Evolutionary conservation across 2,329 filamentous ascomycete species (phyloP), one percentile per base, ranked within the genome.

Genomic region (Penicillium sp.): DNA sequence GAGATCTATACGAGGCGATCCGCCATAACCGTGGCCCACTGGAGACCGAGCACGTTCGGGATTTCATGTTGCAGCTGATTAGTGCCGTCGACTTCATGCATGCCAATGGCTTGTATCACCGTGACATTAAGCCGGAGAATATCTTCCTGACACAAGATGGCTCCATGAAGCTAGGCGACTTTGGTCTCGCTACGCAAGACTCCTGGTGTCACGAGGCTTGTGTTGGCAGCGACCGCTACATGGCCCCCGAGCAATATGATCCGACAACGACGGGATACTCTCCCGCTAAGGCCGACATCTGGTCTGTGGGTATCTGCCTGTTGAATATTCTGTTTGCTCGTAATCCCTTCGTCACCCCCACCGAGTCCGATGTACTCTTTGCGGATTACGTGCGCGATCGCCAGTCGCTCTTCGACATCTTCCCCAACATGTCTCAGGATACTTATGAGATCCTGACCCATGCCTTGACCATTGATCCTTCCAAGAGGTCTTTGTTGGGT

Each of bases 111-210:
- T 85, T 97, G 71, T 97, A 92, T 74, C 94, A 99, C 72, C 90
- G 94, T 59, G 94, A 99, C 75, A 97, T 99, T 84, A 99, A 99
- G 80, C 94, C 94, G 0, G 94, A 99, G 82, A 99, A 99, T 81
- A 96, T 99, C 75, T 97, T 99, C 74, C 82, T 99, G 61, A 89
- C 87, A 57, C 85, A 92, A 58, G 85, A 88, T 64, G 93, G 93
- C 52, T 83, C 88, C 38, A 89, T 97, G 89, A 99, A 99, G 79
- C 86, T 99, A 35, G 94, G 94, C 69, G 94, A 99, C 75, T 96
- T 97, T 72, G 94, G 94, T 53, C 82, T 99, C 61, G 92, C 92
- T 50, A 97, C 93, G 11, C 89, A 86, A 7, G 91, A 96, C 59
- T 82, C 86, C 66, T 96, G 91, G 92, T 95, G 90, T 24, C 89